phyloP scores from a whole-genome alignment of 306 rosid genomes.

The Vigna reflexopilosa region DNA sequence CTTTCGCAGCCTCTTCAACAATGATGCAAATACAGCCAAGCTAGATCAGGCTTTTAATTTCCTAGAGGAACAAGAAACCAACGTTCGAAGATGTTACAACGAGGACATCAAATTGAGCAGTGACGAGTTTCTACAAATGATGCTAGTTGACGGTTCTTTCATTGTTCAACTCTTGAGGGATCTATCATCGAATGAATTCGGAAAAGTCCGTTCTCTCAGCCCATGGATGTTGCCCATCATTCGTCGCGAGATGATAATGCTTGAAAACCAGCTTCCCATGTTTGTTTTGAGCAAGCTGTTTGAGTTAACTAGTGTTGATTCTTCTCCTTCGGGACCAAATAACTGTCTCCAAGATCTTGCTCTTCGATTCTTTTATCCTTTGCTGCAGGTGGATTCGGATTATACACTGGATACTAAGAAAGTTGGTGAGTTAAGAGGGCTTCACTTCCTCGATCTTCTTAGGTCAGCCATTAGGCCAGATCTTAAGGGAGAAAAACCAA shows the following conservation, averaged over 20 bases:
- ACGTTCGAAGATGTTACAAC: conserved; percentile 40
- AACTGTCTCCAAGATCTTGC: conserved; percentile 39
- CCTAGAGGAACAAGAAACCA: conserved; percentile 38
- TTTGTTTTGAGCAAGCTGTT: conserved; percentile 48
- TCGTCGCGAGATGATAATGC: conserved; percentile 52
- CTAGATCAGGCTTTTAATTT: conserved; percentile 38
- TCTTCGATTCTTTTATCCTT: conserved; percentile 48
- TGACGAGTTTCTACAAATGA: conserved; percentile 51
- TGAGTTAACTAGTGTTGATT: neutral
- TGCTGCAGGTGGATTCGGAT: conserved; percentile 35
- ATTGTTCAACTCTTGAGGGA: conserved; percentile 49
- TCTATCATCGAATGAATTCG: neutral
- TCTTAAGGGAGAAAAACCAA: no score
- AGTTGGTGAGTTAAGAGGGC: neutral
- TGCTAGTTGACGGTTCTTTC: conserved; percentile 49
- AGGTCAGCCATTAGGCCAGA: conserved; percentile 38
- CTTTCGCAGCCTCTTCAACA: conserved; percentile 37
- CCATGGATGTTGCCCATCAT: conserved; percentile 60
- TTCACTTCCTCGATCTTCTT: conserved; percentile 55
- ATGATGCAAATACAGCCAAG: neutral
- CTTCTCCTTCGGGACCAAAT: neutral
- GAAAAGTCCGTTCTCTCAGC: conserved; percentile 26
- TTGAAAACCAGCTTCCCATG: conserved; percentile 61
- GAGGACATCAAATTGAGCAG: conserved; percentile 39
- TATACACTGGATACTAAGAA: neutral